These are phyloP conservation scores for Anthracocystis panici-leucophaei DNA, from an alignment of 1,284 basidiomycete genomes.

Conservation along the genomic window DNA sequence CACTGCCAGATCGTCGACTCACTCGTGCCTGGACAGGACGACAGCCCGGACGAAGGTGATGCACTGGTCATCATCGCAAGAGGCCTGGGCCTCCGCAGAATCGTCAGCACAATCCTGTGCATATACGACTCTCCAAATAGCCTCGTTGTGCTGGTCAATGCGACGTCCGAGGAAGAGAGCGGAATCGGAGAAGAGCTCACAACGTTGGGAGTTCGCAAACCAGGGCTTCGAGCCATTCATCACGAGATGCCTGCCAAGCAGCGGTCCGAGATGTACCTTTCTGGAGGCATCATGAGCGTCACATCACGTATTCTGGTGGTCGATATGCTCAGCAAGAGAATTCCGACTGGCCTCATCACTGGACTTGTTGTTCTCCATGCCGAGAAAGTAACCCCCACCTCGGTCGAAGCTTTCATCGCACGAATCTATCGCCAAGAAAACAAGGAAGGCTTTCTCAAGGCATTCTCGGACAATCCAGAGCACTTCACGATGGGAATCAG, in stretches of 20 bases:
- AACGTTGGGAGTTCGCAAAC: slow-evolving; percentile 87
- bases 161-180: slow-evolving; percentile 84
- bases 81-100: slow-evolving; percentile 63
- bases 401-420: slow-evolving; percentile 65
- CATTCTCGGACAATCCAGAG: slow-evolving; percentile 96
- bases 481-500: slow-evolving; percentile 90
- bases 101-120: slow-evolving; percentile 71
- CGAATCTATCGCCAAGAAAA: slow-evolving; percentile 64
- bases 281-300: slow-evolving; percentile 81
- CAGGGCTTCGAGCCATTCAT: slow-evolving; percentile 84
- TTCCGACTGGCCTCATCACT: slow-evolving; percentile 86
- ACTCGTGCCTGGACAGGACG: slow-evolving; percentile 58
- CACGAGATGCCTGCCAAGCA: slow-evolving; percentile 86
- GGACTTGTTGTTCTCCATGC: slow-evolving; percentile 95
- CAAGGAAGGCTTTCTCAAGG: slow-evolving; percentile 87
- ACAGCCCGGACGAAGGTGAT: slow-evolving; percentile 61
- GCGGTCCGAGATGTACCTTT: slow-evolving; percentile 73
- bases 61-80: slow-evolving; percentile 72
- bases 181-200: slow-evolving; percentile 92
- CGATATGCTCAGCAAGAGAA: slow-evolving; percentile 87
- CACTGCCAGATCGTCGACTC: slow-evolving; percentile 61
- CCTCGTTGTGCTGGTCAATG: slow-evolving; percentile 85
- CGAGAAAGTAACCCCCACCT: slow-evolving; percentile 82
- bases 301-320: slow-evolving; percentile 94
- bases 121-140: slow-evolving; percentile 90